A percentile compares a stretch with the other conserved stretches of the same genome.
These are phyloP conservation scores for Curvularia sp. DNA, from an alignment of 2,329 filamentous ascomycete species.

Conservation along the genomic window DNA sequence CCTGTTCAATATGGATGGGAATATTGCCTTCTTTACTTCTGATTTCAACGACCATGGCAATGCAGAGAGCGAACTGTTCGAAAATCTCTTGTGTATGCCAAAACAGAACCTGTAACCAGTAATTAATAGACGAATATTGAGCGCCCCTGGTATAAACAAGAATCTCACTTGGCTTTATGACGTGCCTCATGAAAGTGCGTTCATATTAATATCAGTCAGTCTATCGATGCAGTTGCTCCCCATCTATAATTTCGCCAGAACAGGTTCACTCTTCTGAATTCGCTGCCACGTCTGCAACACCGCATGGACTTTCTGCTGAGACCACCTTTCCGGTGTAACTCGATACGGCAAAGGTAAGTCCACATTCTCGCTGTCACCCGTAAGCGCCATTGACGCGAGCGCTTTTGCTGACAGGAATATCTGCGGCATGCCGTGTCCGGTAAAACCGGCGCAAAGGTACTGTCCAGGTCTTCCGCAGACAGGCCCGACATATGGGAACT, in stretches of 20 bases:
- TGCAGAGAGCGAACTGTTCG: slow-evolving; percentile 17
- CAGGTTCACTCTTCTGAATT: neutral
- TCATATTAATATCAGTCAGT: neutral
- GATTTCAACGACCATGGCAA: slow-evolving; percentile 12
- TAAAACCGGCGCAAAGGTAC: slow-evolving; percentile 30
- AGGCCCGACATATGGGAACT: slow-evolving; percentile 21
- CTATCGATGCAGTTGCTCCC: neutral
- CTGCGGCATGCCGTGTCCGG: slow-evolving; percentile 30
- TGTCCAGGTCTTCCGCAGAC: slow-evolving; percentile 16
- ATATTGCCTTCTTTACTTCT: slow-evolving; percentile 17
- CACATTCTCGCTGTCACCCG: slow-evolving; percentile 10
- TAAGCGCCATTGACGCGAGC: slow-evolving; percentile 36
- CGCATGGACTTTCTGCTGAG: slow-evolving; percentile 12
- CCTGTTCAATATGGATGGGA: slow-evolving; percentile 16
- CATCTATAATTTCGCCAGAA: slow-evolving; percentile 9
- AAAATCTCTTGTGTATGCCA: slow-evolving; percentile 6
- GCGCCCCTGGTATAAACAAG: neutral
- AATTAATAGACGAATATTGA: neutral
- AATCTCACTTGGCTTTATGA: neutral
- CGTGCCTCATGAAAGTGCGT: neutral
- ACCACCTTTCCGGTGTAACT: slow-evolving; percentile 14
- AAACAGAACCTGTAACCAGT: neutral
- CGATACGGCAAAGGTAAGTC: slow-evolving; percentile 19
- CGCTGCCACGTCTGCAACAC: slow-evolving; percentile 14
- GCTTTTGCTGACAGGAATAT: slow-evolving; percentile 49